Conservation (phyloP, 257 asterid genomes). For the Nicotiana otophora region DNA sequence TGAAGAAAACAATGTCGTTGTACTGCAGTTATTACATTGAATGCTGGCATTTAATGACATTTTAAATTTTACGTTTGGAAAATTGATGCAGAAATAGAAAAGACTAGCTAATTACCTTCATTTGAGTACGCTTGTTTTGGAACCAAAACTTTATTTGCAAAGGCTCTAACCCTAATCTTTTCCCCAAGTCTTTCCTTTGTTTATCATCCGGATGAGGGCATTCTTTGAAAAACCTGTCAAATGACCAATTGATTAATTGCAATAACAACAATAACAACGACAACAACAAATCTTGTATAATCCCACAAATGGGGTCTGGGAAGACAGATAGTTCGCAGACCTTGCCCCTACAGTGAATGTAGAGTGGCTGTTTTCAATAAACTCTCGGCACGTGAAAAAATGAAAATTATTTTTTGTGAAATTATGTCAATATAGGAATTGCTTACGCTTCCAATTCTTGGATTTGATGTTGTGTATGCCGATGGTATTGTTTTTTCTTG, state of each 20-base stretch:
- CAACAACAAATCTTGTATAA: too few relatives aligned
- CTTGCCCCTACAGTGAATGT: too few relatives aligned
- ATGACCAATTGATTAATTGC: not conserved
- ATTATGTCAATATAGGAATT: too few relatives aligned
- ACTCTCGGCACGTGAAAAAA: too few relatives aligned
- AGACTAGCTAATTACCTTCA: slow-evolving; percentile 33
- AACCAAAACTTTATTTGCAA: slow-evolving; percentile 61
- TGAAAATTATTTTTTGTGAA: too few relatives aligned
- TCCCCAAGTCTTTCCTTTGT: slow-evolving; percentile 57
- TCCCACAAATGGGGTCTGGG: too few relatives aligned
- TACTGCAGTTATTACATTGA: not conserved
- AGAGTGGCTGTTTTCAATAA: too few relatives aligned
- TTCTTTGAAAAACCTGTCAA: slow-evolving; percentile 47
- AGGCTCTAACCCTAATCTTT: slow-evolving; percentile 44
- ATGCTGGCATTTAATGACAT: not conserved
- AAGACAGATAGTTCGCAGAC: too few relatives aligned
- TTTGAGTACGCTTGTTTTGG: slow-evolving; percentile 59
- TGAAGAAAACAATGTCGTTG: too few relatives aligned
- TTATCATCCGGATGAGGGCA: slow-evolving; percentile 66
- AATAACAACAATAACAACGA: not conserved
- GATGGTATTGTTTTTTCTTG: slow-evolving; percentile 68
- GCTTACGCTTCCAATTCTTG: slow-evolving; percentile 74
- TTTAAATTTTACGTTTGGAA: not conserved
- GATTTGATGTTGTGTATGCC: slow-evolving; percentile 76
- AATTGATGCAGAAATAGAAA: not conserved